Evolutionary conservation across 176 grass and related monocot species (phyloP), one percentile per base, ranked within the genome.

Genomic region (Thalia dealbata): DNA sequence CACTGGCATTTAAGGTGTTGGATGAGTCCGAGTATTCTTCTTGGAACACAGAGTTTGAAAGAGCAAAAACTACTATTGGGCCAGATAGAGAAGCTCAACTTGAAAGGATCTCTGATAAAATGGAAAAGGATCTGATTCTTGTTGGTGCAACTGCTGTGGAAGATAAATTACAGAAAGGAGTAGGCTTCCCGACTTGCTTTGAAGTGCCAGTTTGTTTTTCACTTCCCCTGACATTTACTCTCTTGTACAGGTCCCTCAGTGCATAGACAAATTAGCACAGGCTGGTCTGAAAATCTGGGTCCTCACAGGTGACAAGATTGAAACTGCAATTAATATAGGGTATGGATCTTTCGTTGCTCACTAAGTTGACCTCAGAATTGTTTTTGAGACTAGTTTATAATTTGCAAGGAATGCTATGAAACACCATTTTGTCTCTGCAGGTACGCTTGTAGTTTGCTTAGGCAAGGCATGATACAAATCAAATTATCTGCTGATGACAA

Each of bases 221-320:
- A 8, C 76, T 52, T 85, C 73, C 25, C 72, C 73, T 63, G 69
- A 73, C 45, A 72, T 82, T 43, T 50, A 41, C 28, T 76, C 29
- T 62, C 73, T 64, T 74, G 73, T 78, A 71, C 76, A 99, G 95
- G 90, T 99, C 80, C 95, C 85, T 50, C 87, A 93, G 66, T 99
- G 95, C 72, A 91, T 93, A 82, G 90, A 99, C 88, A 91, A 89
- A 60, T 87, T 96, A 78, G 92, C 92, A 3, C 89, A 92, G 85
- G 92, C 92, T 83, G 92, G 92, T 84, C 89, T 96, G 23, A 96
- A 96, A 71, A 90, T 96, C 38, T 96, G 92, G 92, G 92, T 96
- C 88, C 82, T 96, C 69, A 96, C 92, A 18, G 95, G 95, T n/a
- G 95, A 99, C 85, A 99, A 99, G 81, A 99, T 99, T 88, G 95